phyloP scores from a whole-genome alignment of 1,139 yeast genomes.

The Komagataea norvegica region DNA sequence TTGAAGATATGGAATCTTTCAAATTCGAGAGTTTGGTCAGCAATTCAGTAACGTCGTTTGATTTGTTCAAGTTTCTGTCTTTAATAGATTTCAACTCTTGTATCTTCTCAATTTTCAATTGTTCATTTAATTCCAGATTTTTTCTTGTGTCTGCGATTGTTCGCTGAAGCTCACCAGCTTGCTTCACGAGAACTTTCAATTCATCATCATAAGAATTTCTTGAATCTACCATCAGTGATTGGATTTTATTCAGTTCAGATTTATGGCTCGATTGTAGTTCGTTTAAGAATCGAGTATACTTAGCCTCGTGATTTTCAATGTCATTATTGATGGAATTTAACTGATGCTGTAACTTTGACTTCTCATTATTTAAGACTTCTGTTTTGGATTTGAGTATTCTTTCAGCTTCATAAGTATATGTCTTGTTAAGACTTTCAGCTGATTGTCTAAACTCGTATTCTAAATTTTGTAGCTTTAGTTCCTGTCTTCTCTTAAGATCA shows the following conservation, averaged over 20 bases:
- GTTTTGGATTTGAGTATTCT: constrained; percentile 32
- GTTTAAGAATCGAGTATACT: constrained; percentile 20
- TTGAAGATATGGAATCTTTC: constrained; percentile 6
- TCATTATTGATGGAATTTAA: constrained; percentile 24
- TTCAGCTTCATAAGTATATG: constrained; percentile 17
- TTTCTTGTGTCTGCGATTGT: not conserved
- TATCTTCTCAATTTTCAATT: not conserved
- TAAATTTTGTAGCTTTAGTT: no score
- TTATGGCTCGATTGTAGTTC: constrained; percentile 23
- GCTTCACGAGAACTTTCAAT: constrained; percentile 6
- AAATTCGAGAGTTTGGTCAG: constrained; percentile 1
- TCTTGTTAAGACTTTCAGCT: no score
- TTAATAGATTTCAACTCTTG: not conserved
- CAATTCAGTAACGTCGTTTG: not conserved
- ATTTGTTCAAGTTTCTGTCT: not conserved
- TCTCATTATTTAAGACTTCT: constrained; percentile 29
- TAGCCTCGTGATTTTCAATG: constrained; percentile 25
- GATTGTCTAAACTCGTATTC: no score
- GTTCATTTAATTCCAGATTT: not conserved
- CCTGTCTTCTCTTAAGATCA: constrained; percentile 35
- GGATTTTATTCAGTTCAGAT: constrained; percentile 13
- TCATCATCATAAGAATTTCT: constrained; percentile 13
- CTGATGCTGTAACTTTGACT: constrained; percentile 22
- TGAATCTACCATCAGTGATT: constrained; percentile 18
- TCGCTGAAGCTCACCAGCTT: not conserved